Evolutionary conservation across 768 basidiomycete genomes (phyloP), one percentile per base, ranked within the genome.

Genomic region (Leucocoprinus leucothites): DNA sequence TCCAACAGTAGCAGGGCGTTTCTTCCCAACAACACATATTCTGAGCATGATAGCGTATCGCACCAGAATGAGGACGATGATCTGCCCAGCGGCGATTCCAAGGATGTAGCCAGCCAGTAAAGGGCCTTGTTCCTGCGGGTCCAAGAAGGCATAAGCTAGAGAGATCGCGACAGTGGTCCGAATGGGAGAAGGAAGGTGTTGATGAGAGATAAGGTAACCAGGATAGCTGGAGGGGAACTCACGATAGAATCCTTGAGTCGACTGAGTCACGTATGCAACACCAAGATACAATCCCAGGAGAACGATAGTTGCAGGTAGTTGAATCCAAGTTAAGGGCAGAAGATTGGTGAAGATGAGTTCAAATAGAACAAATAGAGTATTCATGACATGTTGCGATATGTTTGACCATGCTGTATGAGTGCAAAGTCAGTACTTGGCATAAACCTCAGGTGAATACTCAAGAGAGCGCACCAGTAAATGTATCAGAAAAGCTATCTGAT

Each of bases 221-320:
- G 5, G 5, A 31, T 31, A 11, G n/a, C n/a, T n/a, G 11, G 13
- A 25, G 5, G 2, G 21, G 21, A 22, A 74, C 84, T 51, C 58
- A 89, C 87, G 66, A 64, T 89, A 90, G 62, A 86, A 78, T 0
- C 81, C 80, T 62, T 86, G 84, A 0, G 80, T 78, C 0, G 69
- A 79, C 46, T 76, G 60, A 0, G 86, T 87, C 51, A 91, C 76
- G 60, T 89, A 91, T 9, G 87, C 87, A 0, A 90, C 69, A 21
- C 78, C 85, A 16, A 89, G 68, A 61, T 90, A 91, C 2, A 67
- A 61, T 0, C 59, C 80, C 9, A 89, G 77, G 18, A 83, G 58
- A 9, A 85, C 14, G 14, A 87, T 44, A 22, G 76, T 69, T 34
- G 76, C 61, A 1, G 74, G 68, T 2, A 88, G 65, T 38, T 77